Evolutionary conservation across 352 stramenopile genomes (phyloP), one percentile per base, ranked within the genome.

Genomic region (Pythium rhizo-oryzae): DNA sequence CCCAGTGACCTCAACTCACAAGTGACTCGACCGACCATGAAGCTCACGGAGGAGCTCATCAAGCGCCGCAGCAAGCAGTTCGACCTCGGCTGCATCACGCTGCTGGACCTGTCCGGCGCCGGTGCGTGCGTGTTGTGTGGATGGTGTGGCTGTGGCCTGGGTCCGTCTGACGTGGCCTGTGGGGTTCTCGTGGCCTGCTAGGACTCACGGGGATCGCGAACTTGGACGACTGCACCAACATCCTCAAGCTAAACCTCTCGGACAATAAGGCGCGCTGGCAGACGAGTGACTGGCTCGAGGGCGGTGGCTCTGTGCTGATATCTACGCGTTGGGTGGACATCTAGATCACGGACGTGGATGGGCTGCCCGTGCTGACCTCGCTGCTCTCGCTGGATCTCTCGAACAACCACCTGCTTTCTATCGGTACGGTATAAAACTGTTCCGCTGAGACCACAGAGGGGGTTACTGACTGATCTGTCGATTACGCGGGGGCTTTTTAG

Each of bases 1-100:
- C 33, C 24, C 23, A 11, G 28, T 33, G 28, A 33, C 2, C 28
- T 2, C 28, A 33, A 33, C 28, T 5, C 9, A 41, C 23, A 30
- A 3, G 33, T 25, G 19, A 58, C 25, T 16, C n/a, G 8, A 33
- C 35, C 23, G 5, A 25, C 11, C 39, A 92, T 92, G 83, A 80
- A 92, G 69, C 74, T 93, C 39, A 84, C 77, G 11, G 73, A 73
- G 11, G 77, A 90, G 7, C 47, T 85, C 44, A 84, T 93, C 72
- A 93, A 93, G 70, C 79, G 76, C 11, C 74, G 82, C 43, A 92
- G 83, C 64, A 87, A 87, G 30, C 85, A 93, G 70, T 93, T 92
- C 62, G 85, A 93, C 59, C 53, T 91, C 19, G 75, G 61, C 41
- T 90, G 86, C 65, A 72, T 93, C 62, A 82, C 83, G 52, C 66